Percentiles rank a stretch among this genome's conserved stretches.
phyloP scores from a whole-genome alignment of 2,329 filamentous ascomycete genomes.

The Purpureocillium takamizusanense region DNA sequence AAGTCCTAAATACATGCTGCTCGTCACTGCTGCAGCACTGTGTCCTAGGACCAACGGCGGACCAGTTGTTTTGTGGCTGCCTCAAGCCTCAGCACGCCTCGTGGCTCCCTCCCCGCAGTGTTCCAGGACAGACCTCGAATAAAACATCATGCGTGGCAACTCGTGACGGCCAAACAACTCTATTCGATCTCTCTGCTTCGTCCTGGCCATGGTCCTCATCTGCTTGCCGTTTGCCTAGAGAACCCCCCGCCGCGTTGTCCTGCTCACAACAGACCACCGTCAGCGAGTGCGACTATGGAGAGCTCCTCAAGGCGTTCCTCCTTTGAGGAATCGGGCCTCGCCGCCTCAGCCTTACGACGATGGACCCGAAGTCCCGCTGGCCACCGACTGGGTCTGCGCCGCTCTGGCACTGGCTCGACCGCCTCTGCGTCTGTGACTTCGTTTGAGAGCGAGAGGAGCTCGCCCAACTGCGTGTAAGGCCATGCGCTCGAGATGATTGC shows the following conservation, averaged over 20 bases:
- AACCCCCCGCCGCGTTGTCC: background rate
- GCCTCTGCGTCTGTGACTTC: slow-evolving; percentile 4
- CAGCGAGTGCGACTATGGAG: slow-evolving; percentile 4
- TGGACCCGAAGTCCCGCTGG: slow-evolving; percentile 6
- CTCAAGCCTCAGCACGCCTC: background rate
- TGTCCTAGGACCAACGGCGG: background rate
- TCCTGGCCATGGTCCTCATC: background rate
- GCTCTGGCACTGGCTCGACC: slow-evolving; percentile 3
- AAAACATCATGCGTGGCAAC: background rate
- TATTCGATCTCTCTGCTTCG: no score
- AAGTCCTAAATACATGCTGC: background rate
- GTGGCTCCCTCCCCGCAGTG: no score
- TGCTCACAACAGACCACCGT: no score
- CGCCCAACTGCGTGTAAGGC: slow-evolving; percentile 8
- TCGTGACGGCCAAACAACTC: background rate
- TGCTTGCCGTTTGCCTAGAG: background rate
- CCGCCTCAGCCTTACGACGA: slow-evolving; percentile 6
- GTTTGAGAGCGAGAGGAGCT: slow-evolving; percentile 5
- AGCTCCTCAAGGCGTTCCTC: slow-evolving; percentile 3
- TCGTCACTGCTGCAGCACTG: no score
- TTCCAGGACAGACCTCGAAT: background rate
- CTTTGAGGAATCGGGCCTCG: slow-evolving; percentile 7
- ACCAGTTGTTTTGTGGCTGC: background rate
- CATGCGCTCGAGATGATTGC: no score
- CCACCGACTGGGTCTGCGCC: slow-evolving; percentile 6